Evolutionary conservation across 352 stramenopile genomes (phyloP), one percentile per base, ranked within the genome.

Genomic region (Peronospora farinosa): DNA sequence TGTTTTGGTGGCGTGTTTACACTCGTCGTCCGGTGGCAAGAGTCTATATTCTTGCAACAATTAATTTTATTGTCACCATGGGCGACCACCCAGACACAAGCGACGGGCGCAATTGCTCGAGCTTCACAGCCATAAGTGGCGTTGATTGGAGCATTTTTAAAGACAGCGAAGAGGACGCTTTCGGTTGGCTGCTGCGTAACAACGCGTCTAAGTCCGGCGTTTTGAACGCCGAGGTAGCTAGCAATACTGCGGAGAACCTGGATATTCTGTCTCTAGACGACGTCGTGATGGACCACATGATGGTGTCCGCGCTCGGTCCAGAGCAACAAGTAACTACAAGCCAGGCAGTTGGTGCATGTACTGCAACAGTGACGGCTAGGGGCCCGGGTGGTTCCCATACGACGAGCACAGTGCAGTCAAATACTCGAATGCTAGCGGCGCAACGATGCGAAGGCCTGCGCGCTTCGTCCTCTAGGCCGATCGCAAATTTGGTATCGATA

Each of bases 81-180:
- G 48, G 39, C 15, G 56, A 69, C 17, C 55, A 56, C 1, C 37
- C 43, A 25, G 40, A 69, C 16, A 23, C 44, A 25, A 43, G 46
- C n/a, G 15, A 19, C 31, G 31, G 55, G 15, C 38, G 42, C 12
- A 54, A 53, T 36, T 15, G 38, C 15, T 56, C 55, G 9, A 68
- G 33, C 30, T 45, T 44, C 10, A 32, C 56, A 33, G 35, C 53
- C 45, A 60, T 65, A 55, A 80, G 74, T 47, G 65, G 74, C 54
- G 78, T 83, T 44, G 74, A 86, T 57, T 86, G 72, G 72, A 78
- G 65, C 56, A 79, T 86, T 47, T 86, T 86, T 55, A 73, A 74
- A 37, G 74, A 86, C 57, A 54, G 63, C 49, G 69, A 83, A 39
- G 72, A 83, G 35, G 69, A 79, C 47, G 48, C 72, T 12, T 83